phyloP scores from a whole-genome alignment of 1,284 basidiomycete species.

The Ustilago esculenta region DNA sequence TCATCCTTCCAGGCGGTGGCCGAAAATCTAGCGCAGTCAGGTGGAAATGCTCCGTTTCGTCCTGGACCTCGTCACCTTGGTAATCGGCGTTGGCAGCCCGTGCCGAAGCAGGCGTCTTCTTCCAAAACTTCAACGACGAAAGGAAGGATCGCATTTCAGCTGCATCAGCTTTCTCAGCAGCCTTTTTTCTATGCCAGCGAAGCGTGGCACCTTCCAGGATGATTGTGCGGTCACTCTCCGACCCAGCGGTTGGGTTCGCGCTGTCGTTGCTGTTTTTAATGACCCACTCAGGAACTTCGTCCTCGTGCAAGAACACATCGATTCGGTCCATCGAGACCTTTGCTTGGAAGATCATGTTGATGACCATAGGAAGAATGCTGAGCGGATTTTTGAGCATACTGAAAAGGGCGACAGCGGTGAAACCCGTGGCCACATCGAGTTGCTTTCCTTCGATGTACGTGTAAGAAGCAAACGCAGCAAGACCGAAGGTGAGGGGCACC shows the following conservation, averaged over 20 bases:
- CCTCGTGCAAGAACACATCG: conserved; percentile 80
- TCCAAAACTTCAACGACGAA: conserved; percentile 16
- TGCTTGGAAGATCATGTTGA: conserved; percentile 70
- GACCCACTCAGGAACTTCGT: conserved; percentile 79
- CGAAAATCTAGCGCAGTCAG: conserved; percentile 43
- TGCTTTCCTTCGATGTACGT: conserved; percentile 32
- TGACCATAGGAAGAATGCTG: conserved; percentile 43
- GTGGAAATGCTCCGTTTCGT: conserved; percentile 26
- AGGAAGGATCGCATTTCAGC: conserved; percentile 7
- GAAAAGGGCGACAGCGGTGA: conserved; percentile 56
- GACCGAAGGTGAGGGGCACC: conserved; percentile 39
- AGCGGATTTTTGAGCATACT: conserved; percentile 51
- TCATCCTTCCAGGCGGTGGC: conserved; percentile 41
- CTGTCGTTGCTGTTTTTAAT: conserved; percentile 66
- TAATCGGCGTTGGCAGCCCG: not conserved
- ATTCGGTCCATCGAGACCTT: conserved; percentile 82
- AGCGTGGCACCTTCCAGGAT: conserved; percentile 76
- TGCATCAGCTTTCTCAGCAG: not conserved
- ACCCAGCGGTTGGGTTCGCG: not conserved
- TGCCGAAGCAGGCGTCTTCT: conserved; percentile 4
- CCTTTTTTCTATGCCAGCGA: conserved; percentile 54
- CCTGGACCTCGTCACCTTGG: not conserved
- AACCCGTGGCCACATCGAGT: conserved; percentile 47
- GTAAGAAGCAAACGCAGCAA: conserved; percentile 49
- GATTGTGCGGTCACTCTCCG: conserved; percentile 69